Evolutionary conservation across 140 eudicot genomes (phyloP), one percentile per base, ranked within the genome.

Genomic region (Oenanthe javanica): DNA sequence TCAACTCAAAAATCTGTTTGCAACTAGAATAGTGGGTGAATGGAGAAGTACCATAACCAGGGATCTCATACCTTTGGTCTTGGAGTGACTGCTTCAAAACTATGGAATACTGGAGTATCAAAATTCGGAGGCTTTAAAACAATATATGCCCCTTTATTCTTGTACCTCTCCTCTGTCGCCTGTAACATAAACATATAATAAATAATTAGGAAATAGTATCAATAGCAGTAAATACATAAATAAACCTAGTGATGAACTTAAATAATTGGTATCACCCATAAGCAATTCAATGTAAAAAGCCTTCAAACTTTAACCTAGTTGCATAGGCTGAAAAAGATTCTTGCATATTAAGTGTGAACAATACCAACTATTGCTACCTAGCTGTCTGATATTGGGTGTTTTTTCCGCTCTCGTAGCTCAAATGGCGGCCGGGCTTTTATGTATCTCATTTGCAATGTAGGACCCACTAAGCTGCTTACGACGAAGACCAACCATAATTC

Each of bases 91-190:
- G 98, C 98, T 83, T 89, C 95, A 84, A 94, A 94, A 87, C 95
- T 88, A 79, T 83, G 96, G 76, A 92, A 94, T 52, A 80, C 64
- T 0, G 98, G 98, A 49, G 88, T 74, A 79, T 89, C 96, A 81
- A 92, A 94, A 81, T 90, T 82, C 42, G 98, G 98, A 48, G 93
- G 86, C 78, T 90, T 83, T 69, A 94, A 72, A 79, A 92, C 90
- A 73, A 94, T 86, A 78, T 92, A 94, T 71, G 98, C 98, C 81
- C 94, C 98, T 84, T 90, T 92, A 72, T 94, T 94, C 79, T 87
- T 88, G 85, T 86, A 89, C 23, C 98, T 86, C 69, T 84, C 96
- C 18, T 81, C 91, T 8, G 98, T 89, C 16, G 97, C 96, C 98
- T 94, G 91, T 72, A 45, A 84, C 61, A 72, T 38, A 69, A 83